Conservation (phyloP, 148 eudicot genomes). For the Nyssa sinensis region DNA sequence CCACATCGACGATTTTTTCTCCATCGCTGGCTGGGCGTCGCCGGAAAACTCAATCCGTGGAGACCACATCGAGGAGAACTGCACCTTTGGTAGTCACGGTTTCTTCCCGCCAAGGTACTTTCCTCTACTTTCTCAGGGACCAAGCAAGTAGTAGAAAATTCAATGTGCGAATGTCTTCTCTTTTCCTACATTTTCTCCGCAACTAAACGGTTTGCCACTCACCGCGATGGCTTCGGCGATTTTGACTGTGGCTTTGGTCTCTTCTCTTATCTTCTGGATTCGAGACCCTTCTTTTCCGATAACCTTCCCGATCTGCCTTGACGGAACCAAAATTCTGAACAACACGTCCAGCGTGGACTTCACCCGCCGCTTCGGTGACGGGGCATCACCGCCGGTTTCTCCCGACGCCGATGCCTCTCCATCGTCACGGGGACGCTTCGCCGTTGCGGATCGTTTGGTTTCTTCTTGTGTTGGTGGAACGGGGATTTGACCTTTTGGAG, state of each 20-base stretch:
- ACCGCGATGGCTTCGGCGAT: slow-evolving; percentile 90
- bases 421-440: slow-evolving; percentile 58
- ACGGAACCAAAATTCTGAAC: slow-evolving; percentile 76
- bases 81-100: too few species aligned
- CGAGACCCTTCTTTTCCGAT: slow-evolving; percentile 74
- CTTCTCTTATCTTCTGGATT: slow-evolving; percentile 80
- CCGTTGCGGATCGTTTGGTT: slow-evolving; percentile 7
- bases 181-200: background rate
- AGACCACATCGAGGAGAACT: too few species aligned
- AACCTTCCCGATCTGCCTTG: slow-evolving; percentile 87
- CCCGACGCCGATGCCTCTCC: slow-evolving; percentile 21
- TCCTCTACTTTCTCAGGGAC: background rate
- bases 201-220: slow-evolving; percentile 16
- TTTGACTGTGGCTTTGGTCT: slow-evolving; percentile 67
- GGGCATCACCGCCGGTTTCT: slow-evolving; percentile 30
- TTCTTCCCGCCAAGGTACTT: too few species aligned
- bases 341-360: slow-evolving; percentile 55
- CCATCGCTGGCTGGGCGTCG: too few species aligned
- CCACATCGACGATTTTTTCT: too few species aligned
- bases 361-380: slow-evolving; percentile 56
- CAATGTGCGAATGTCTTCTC: background rate
- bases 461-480: slow-evolving; percentile 7
- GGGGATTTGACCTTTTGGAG: slow-evolving; percentile 36
- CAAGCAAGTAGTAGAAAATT: background rate
- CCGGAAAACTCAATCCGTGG: too few species aligned